These are phyloP conservation scores for Berkeleyomyces rouxiae DNA, from an alignment of 2,329 filamentous ascomycete genomes.

Conservation along the genomic window DNA sequence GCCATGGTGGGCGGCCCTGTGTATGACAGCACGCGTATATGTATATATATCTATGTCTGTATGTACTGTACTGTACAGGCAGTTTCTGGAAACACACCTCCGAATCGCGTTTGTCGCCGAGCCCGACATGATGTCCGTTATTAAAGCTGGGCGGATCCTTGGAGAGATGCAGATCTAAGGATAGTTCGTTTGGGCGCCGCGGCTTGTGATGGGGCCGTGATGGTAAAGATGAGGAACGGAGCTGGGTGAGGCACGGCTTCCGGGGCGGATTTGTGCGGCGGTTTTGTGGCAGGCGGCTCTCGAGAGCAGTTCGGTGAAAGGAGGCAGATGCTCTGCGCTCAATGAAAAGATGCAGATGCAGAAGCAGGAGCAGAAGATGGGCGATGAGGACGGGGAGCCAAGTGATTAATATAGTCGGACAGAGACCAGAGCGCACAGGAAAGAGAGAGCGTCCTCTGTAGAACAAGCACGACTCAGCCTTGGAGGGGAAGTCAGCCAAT, in stretches of 20 bases:
- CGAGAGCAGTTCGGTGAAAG: background rate
- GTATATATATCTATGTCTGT: no score
- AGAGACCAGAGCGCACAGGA: background rate
- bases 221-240: background rate
- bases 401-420: background rate
- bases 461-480: background rate
- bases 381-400: background rate
- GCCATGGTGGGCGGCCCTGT: background rate
- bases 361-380: background rate
- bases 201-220: background rate
- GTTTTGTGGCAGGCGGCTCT: background rate
- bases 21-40: background rate
- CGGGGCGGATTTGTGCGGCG: background rate
- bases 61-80: no score
- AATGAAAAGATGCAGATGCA: background rate
- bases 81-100: background rate
- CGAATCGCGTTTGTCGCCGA: conserved; percentile 11
- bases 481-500: background rate
- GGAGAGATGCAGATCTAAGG: background rate
- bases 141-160: background rate
- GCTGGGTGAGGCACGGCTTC: background rate
- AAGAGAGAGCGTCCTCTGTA: background rate
- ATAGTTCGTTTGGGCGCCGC: background rate
- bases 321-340: background rate
- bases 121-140: conserved; percentile 9